Conservation (phyloP, 2,329 filamentous ascomycete genomes). For the Sporothrix brunneoviolacea region DNA sequence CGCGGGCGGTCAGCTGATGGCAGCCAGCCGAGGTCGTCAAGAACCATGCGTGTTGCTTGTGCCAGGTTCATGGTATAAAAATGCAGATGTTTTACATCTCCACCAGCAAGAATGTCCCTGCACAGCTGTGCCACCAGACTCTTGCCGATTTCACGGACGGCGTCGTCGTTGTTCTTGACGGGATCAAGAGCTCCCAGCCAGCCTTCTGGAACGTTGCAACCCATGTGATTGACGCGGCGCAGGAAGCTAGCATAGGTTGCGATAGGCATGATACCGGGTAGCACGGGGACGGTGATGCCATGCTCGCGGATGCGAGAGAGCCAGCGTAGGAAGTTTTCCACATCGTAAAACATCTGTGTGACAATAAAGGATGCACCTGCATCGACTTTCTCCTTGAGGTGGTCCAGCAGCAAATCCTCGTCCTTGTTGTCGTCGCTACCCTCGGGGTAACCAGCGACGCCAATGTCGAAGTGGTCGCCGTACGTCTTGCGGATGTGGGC, state of each 20-base stretch:
- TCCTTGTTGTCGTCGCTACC: conserved; percentile 90
- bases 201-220: conserved; percentile 70
- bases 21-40: conserved; percentile 80
- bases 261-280: conserved; percentile 91
- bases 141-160: conserved; percentile 84
- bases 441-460: conserved; percentile 93
- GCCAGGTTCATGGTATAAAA: conserved; percentile 99
- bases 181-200: conserved; percentile 83
- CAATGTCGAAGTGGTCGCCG: conserved; percentile 91
- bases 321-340: conserved; percentile 90
- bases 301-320: conserved; percentile 75
- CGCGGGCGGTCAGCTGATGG: conserved; percentile 71
- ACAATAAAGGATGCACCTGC: conserved; percentile 90
- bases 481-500: conserved; percentile 70
- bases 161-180: conserved; percentile 92
- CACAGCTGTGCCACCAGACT: conserved; percentile 85
- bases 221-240: conserved; percentile 83
- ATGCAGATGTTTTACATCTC: conserved; percentile 74
- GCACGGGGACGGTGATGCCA: conserved; percentile 65
- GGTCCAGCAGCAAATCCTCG: conserved; percentile 76
- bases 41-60: conserved; percentile 85
- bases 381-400: conserved; percentile 96
- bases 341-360: conserved; percentile 99
- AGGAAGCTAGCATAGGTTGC: conserved; percentile 92
- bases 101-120: conserved; percentile 71